Base-by-base conservation (phyloP, 495 filamentous ascomycete genomes). In the Clavariopsis aquatica region DNA sequence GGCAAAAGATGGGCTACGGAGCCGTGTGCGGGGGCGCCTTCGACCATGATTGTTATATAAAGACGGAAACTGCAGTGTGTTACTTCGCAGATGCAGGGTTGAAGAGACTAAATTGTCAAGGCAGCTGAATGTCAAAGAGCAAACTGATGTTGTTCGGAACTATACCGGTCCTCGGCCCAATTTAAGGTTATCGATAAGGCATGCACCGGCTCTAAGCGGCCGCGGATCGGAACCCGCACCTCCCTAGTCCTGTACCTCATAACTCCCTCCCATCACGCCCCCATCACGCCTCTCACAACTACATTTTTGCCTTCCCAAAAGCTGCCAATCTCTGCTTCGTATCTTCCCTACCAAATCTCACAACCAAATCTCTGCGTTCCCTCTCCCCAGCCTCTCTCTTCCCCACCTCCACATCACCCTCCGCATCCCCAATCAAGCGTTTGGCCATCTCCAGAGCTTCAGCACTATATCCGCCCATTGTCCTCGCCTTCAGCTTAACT, bases 1-100 rank as follows among this genome's bases (percentile, higher is more conserved):
- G 93, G 93, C 1, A 98, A 86, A 47, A 98, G 85, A 72, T 96
- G 86, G 49, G 88, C 85, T 17, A 90, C 80, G 51, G 85, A 83
- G 71, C 93, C 92, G 74, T 92, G 83, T 56, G 84, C 78, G 47
- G 89, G 76, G 34, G 85, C 85, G 23, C 73, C 72, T 64, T 71
- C 73, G 15, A 55, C 47, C 65, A 67, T 71, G 24, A 23, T 36
- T 52, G 38, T 53, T 26, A 28, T 57, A 19, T 23, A 57, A n/a
- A 36, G n/a, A n/a, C n/a, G n/a, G n/a, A n/a, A n/a, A n/a, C n/a
- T n/a, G n/a, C n/a, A n/a, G n/a, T n/a, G n/a, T n/a, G n/a, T n/a
- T 27, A 52, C n/a, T 4, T 15, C 28, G 26, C 0, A 2, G 24
- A 19, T 38, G n/a, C 22, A 52, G n/a, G n/a, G n/a, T 47, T 63